Conservation (phyloP, 2,329 filamentous ascomycete species). For the Apiospora marii region DNA sequence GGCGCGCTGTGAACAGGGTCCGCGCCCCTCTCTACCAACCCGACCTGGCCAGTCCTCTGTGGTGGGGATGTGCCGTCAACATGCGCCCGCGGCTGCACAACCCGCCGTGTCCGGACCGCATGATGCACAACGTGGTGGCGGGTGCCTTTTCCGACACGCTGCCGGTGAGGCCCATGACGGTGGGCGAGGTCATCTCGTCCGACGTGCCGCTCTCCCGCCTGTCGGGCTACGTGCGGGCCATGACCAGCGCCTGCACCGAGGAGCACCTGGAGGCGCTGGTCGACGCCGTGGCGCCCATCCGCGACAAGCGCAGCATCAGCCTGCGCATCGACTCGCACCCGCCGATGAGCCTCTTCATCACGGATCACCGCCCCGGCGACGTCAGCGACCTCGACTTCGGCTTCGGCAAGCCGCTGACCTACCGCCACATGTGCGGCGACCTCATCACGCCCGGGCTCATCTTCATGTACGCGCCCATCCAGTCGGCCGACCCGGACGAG, state of each 20-base stretch:
- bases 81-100: conserved; percentile 47
- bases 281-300: neutral
- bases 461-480: conserved; percentile 31
- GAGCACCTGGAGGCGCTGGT: neutral
- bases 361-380: conserved; percentile 32
- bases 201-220: conserved; percentile 3
- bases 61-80: conserved; percentile 49
- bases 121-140: conserved; percentile 47
- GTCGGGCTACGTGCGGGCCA: conserved; percentile 10
- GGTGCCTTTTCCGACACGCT: conserved; percentile 34
- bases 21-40: conserved; percentile 45
- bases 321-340: conserved; percentile 27
- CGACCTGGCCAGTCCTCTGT: conserved; percentile 37
- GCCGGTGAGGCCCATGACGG: conserved; percentile 27
- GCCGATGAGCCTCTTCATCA: conserved; percentile 30
- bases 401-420: conserved; percentile 31
- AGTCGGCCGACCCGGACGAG: conserved; percentile 30
- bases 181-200: conserved; percentile 10
- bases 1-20: conserved; percentile 47
- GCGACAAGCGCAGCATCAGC: conserved; percentile 23
- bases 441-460: conserved; percentile 30
- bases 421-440: conserved; percentile 30
- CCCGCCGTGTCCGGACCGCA: conserved; percentile 42
- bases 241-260: conserved; percentile 30
- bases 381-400: conserved; percentile 33